These are phyloP conservation scores for Furcasterigmium sp. DNA, from an alignment of 2,329 filamentous ascomycete species.

Conservation along the genomic window DNA sequence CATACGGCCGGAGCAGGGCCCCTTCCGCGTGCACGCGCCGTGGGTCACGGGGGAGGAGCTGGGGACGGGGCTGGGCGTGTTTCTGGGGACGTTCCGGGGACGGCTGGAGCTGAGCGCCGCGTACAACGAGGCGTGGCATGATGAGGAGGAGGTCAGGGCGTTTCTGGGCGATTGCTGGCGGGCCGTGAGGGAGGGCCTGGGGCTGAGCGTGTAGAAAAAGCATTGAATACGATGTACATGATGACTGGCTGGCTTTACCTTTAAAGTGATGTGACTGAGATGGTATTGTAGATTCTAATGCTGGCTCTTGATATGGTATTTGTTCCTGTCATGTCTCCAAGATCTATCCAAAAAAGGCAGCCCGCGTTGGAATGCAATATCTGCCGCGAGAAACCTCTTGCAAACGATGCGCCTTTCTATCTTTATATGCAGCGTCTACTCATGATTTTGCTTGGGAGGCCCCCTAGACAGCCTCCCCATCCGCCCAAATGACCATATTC, in stretches of 20 bases:
- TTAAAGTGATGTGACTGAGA: too few relatives aligned
- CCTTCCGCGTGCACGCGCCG: conserved; percentile 23
- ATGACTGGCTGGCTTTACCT: too few relatives aligned
- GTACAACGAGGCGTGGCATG: conserved; percentile 38
- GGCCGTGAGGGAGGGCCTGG: neutral
- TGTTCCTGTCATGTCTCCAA: too few relatives aligned
- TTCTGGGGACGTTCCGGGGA: conserved; percentile 30
- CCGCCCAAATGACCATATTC: conserved; percentile 43
- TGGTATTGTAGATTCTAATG: too few relatives aligned
- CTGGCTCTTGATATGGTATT: too few relatives aligned
- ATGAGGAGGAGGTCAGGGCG: conserved; percentile 7
- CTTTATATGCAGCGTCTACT: too few relatives aligned
- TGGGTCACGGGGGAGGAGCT: conserved; percentile 42
- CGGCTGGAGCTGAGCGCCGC: conserved; percentile 30
- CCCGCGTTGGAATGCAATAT: too few relatives aligned
- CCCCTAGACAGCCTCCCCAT: too few relatives aligned
- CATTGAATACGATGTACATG: neutral
- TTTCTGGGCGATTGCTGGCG: conserved; percentile 13
- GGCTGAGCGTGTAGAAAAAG: neutral
- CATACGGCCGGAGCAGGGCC: conserved; percentile 18
- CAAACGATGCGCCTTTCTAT: too few relatives aligned
- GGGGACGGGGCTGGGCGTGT: conserved; percentile 30
- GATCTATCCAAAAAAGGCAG: too few relatives aligned
- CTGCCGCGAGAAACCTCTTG: too few relatives aligned
- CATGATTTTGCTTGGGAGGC: too few relatives aligned